Evolutionary conservation across 257 asterid species (phyloP).

Genomic region (Datura wrightii): DNA sequence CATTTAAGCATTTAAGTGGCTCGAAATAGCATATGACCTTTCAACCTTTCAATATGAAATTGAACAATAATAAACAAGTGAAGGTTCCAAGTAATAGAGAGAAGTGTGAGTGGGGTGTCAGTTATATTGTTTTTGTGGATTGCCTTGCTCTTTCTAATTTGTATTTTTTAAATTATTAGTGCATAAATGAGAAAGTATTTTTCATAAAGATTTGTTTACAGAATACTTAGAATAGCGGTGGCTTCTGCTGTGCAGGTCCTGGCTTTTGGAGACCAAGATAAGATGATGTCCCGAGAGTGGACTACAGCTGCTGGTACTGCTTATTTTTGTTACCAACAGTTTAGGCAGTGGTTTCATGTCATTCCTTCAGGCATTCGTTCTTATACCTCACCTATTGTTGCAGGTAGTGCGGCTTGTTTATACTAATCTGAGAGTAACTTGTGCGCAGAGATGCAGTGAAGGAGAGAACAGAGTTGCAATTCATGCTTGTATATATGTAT

Average conservation of each 20-base stretch:
- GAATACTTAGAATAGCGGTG: not conserved
- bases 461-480: not conserved
- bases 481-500: constrained; percentile 19
- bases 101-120: not conserved
- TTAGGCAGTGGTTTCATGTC: constrained; percentile 21
- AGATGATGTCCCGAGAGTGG: constrained; percentile 37
- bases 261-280: constrained; percentile 78
- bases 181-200: not conserved
- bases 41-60: constrained; percentile 20
- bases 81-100: not conserved
- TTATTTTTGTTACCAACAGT: not conserved
- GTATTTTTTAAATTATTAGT: not conserved
- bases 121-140: not conserved
- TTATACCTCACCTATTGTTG: not conserved
- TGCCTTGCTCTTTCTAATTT: not conserved
- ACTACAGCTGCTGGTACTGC: constrained; percentile 34
- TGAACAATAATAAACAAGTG: constrained; percentile 10
- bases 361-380: not conserved
- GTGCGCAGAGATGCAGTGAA: not conserved
- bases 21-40: not conserved
- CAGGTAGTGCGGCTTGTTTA: constrained; percentile 31
- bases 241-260: constrained; percentile 58
- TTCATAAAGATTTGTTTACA: too few relatives aligned
- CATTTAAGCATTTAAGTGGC: not conserved
- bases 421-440: constrained; percentile 26